Evolutionary conservation across 2,329 filamentous ascomycete genomes (phyloP).

Genomic region (Westerdykella sp.): DNA sequence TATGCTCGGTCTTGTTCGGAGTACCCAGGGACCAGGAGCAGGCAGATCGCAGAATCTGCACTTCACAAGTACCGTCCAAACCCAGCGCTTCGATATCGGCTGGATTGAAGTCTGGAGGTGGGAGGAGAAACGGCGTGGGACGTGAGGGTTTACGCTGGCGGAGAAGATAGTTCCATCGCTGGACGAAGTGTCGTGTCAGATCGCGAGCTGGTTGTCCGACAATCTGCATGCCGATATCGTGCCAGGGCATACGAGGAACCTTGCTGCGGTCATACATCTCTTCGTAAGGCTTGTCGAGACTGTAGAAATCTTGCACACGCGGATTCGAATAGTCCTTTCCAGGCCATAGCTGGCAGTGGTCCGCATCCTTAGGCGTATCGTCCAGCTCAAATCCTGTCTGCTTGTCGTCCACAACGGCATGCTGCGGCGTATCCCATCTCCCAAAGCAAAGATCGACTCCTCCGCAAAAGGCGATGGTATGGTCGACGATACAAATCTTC

Average conservation of each 20-base stretch:
- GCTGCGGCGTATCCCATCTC: constrained; percentile 93
- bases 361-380: constrained; percentile 70
- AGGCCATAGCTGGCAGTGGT: constrained; percentile 93
- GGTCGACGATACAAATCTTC: constrained; percentile 94
- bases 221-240: constrained; percentile 96
- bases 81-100: constrained; percentile 83
- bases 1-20: constrained; percentile 75
- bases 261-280: constrained; percentile 96
- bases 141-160: constrained; percentile 88
- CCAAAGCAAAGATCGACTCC: constrained; percentile 96
- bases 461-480: constrained; percentile 90
- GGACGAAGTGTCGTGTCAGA: constrained; percentile 90
- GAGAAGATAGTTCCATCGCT: constrained; percentile 95
- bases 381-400: constrained; percentile 85
- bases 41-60: constrained; percentile 89
- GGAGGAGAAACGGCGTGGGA: constrained; percentile 86
- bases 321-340: constrained; percentile 99
- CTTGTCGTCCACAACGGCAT: constrained; percentile 86
- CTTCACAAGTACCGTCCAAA: constrained; percentile 88
- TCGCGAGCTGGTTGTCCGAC: constrained; percentile 93
- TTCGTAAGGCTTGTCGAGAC: constrained; percentile 87
- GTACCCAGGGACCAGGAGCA: constrained; percentile 89
- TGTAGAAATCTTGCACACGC: constrained; percentile 89
- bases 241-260: constrained; percentile 94
- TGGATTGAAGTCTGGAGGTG: constrained; percentile 82